A percentile compares a stretch with the other conserved stretches of the same genome.
These are phyloP conservation scores for Yamadazyma endophytica DNA, from an alignment of 805 yeast species.

Conservation along the genomic window DNA sequence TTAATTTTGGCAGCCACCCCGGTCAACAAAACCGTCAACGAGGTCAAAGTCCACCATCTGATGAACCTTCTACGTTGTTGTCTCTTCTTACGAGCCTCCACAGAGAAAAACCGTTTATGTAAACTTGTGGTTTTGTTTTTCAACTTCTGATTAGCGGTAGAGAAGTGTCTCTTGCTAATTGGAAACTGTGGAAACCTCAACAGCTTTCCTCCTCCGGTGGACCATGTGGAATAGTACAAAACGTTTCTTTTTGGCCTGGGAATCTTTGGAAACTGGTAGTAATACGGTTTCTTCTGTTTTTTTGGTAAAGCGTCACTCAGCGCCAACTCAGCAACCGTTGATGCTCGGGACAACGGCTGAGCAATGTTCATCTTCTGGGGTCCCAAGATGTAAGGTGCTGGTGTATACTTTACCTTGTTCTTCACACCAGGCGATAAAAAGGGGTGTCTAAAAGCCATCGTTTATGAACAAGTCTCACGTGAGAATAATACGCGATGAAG, in stretches of 20 bases:
- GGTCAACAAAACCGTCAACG: conserved; percentile 48
- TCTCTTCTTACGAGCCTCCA: conserved; percentile 37
- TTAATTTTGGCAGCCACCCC: conserved; percentile 49
- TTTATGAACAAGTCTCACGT: too few relatives aligned
- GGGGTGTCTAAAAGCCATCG: conserved; percentile 22
- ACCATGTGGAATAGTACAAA: conserved; percentile 46
- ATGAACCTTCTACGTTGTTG: conserved; percentile 38
- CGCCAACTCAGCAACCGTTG: conserved; percentile 31
- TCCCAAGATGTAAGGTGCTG: conserved; percentile 26
- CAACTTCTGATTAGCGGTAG: conserved; percentile 33
- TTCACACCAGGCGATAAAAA: conserved; percentile 11
- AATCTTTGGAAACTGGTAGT: conserved; percentile 47
- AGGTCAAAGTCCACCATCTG: conserved; percentile 53
- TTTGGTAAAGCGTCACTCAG: conserved; percentile 14
- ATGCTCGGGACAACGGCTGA: conserved; percentile 42
- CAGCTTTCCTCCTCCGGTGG: conserved; percentile 16
- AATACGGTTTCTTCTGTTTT: conserved; percentile 15
- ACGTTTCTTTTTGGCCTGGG: conserved; percentile 56
- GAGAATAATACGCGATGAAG: too few relatives aligned
- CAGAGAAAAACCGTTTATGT: conserved; percentile 38
- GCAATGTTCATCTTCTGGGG: conserved; percentile 36
- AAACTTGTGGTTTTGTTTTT: conserved; percentile 31
- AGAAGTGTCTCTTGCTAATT: conserved; percentile 28
- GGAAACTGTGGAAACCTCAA: conserved; percentile 15
- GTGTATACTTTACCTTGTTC: conserved; percentile 16